Base-by-base conservation (phyloP, 192 early-diverging fungal genomes). In the Umbelopsis vinacea region DNA sequence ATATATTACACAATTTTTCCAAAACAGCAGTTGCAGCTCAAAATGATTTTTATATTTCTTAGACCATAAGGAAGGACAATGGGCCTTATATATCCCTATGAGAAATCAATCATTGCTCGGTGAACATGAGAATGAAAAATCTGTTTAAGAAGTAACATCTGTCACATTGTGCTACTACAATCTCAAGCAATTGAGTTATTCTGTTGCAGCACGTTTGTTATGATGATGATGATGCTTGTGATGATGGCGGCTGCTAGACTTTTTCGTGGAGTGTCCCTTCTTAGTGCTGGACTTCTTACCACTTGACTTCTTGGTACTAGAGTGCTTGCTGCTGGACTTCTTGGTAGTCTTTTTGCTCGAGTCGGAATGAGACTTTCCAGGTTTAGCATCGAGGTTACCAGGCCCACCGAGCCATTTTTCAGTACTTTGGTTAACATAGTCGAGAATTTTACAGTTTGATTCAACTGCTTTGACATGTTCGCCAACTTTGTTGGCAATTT, bases 401-500 rank as follows among this genome's bases (percentile, higher is more conserved):
- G 57, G 57, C 2, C 57, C 57, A 29, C 6, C 8, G 33, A 63
- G 57, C 57, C 57, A 63, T 37, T 63, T 63, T 63, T 63, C 33
- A 4, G 57, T 63, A 29, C 17, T 63, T 19, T 22, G 11, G 14
- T 63, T 63, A 17, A 63, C 57, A 33, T 63, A 63, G 15, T 63
- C 57, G 17, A 63, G 26, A 15, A 63, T 63, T 63, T 63, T 63
- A 17, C 57, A 63, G 33, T 12, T 63, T 37, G 33, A 14, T 2
- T 29, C 24, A 19, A 37, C 57, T 14, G 57, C 57, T 37, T 63
- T 63, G 57, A 63, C 57, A 63, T 63, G 57, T 63, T 63, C 57
- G 5, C 57, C 57, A 63, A 63, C 57, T 63, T 63, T 63, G 26
- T 63, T 63, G 26, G 57, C 26, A 14, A 57, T 52, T 4, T 60